Evolutionary conservation across 139 green algal genomes (phyloP).

Genomic region (Tetraselmis chui): DNA sequence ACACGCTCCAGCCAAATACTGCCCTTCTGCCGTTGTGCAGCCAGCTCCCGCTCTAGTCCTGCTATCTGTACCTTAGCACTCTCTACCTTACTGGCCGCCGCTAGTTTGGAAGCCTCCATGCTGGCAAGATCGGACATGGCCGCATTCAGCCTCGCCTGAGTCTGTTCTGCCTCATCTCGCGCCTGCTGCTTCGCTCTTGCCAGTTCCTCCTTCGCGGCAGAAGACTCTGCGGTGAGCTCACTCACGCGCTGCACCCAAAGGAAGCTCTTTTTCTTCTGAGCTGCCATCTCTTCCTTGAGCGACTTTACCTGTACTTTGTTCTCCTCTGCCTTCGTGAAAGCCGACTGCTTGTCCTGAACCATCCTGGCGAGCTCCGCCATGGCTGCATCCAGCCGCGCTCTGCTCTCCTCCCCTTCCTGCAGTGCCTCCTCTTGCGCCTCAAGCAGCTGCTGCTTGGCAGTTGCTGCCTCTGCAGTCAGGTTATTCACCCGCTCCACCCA

Average conservation of each 20-base stretch:
- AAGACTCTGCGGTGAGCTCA: background rate
- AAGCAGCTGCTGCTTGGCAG: background rate
- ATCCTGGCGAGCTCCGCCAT: background rate
- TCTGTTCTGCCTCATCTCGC: background rate
- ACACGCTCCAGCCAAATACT: background rate
- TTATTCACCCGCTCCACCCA: background rate
- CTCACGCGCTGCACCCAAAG: background rate
- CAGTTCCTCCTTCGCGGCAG: background rate
- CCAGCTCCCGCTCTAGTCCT: background rate
- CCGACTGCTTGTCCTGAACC: background rate
- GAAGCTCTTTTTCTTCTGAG: background rate
- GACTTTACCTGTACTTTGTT: background rate
- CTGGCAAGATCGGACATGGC: background rate
- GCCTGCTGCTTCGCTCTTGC: background rate
- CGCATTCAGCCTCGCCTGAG: background rate
- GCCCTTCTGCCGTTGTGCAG: background rate
- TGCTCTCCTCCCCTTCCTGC: background rate
- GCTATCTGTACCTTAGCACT: background rate
- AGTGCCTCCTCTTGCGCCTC: background rate
- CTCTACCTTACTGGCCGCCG: background rate
- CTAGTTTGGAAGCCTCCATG: background rate
- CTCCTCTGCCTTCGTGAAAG: background rate
- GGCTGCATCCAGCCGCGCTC: background rate
- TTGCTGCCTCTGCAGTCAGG: background rate
- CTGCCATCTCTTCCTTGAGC: background rate